Evolutionary conservation across 2,329 filamentous ascomycete genomes (phyloP), one percentile per base, ranked within the genome.

Genomic region (Raffaelea albimanens): DNA sequence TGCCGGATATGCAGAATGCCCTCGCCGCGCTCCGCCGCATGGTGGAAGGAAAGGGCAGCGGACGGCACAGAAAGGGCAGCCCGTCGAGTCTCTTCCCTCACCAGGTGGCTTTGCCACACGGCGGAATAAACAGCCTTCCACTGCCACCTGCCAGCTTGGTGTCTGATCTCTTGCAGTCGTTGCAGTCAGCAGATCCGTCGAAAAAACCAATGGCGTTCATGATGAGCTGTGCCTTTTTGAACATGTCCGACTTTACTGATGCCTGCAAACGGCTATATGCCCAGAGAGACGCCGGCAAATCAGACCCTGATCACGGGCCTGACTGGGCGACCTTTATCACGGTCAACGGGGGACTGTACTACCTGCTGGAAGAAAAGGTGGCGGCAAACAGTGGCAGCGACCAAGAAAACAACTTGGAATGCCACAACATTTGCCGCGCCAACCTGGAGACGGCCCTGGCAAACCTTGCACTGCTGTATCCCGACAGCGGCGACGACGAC

Each of bases 401-500:
- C 40, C 55, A 58, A 7, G 48, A 50, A 22, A 16, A 29, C 45
- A 67, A 69, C 18, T 41, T 60, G 62, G 40, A 56, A 57, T 5
- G 66, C 67, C 45, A 65, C 42, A 57, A 63, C 34, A 59, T 38
- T 5, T 52, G 50, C 40, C 48, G 50, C 19, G 50, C 46, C 43
- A 48, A 48, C 40, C 21, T 52, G n/a, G 50, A 52, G 31, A 50
- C 48, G 3, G 45, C 43, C 1, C 46, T 52, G 18, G 43, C 45
- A 2, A 39, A 73, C 53, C 63, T 82, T 46, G 73, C 73, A 11
- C 62, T 83, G 25, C 68, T 82, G 52, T 5, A 8, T 5, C 34
- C n/a, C 34, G 8, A 8, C 34, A 16, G 5, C 7, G 34, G 34
- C 13, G 8, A 8, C 8, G 18, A 8, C 8, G n/a, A 19, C 18